Evolutionary conservation across 768 basidiomycete genomes (phyloP), one percentile per base, ranked within the genome.

Genomic region (Coprinellus micaceus): DNA sequence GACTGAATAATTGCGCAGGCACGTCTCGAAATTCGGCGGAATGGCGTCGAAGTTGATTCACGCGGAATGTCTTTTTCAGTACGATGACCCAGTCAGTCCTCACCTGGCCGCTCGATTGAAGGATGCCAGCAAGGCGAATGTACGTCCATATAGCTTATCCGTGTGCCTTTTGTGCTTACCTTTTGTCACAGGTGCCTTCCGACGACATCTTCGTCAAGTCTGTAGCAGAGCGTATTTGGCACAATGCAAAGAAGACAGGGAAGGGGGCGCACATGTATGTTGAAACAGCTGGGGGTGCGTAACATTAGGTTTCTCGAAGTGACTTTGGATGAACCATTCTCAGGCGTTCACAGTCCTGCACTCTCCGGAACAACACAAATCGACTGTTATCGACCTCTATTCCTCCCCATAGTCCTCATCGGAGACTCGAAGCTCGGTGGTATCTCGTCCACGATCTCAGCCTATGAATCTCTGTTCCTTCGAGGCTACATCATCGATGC

Each of bases 271-370:
- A 88, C 63, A 80, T 94, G 77, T 98, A 88, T 64, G 73, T 98
- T 45, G 96, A 98, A 71, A 95, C 96, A 9, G 96, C 95, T 13
- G 96, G 96, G 82, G 96, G 95, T 93, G 70, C 77, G 83, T 33
- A 52, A 29, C 53, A 53, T 36, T 44, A 36, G 25, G 52, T 52
- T 44, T 50, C 9, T 15, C 21, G 56, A 28, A 52, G 21, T 44
- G 53, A 41, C n/a, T 39, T n/a, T n/a, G n/a, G n/a, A 10, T 17
- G 19, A 28, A 55, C 46, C 24, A 41, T 30, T 7, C 33, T 0
- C 67, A 96, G 94, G 95, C 37, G 89, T 96, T 11, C 95, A 97
- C 63, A 95, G 92, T 61, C 96, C 96, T 0, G 84, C 89, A 2
- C 73, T 92, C 4, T 87, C 88, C 15, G 86, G 94, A 26, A 82